A percentile compares a stretch with the other conserved stretches of the same genome.
Evolutionary conservation across 2,329 filamentous ascomycete species (phyloP).

Genomic region (Aureobasidium sp.): DNA sequence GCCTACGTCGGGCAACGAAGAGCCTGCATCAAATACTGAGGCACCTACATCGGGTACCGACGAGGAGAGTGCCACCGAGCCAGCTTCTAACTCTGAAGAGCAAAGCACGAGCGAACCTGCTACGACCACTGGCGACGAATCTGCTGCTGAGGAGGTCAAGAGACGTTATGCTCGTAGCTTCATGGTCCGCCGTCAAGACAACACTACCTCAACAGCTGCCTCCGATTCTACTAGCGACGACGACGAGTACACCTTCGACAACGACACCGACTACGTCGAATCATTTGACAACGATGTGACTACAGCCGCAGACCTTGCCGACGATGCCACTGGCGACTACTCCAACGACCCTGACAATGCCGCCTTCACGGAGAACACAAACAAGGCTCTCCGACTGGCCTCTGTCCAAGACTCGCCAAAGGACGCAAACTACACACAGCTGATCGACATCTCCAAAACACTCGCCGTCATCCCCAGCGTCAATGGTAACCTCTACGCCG

Average conservation of each 20-base stretch:
- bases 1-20: not conserved
- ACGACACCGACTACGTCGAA: not conserved
- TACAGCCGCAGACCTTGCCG: not conserved
- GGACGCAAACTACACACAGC: not conserved
- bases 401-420: not conserved
- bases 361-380: not conserved
- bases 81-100: too few relatives aligned
- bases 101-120: too few relatives aligned
- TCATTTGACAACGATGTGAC: not conserved
- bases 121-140: too few relatives aligned
- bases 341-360: not conserved
- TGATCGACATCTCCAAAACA: not conserved
- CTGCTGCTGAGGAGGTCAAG: not conserved
- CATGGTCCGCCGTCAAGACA: constrained; percentile 6
- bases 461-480: not conserved
- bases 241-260: not conserved
- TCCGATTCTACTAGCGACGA: not conserved
- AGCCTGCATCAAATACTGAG: not conserved
- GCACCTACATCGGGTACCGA: not conserved
- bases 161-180: constrained; percentile 3
- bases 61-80: too few relatives aligned
- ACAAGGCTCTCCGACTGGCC: not conserved
- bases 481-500: constrained; percentile 10
- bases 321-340: constrained; percentile 3
- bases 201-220: not conserved